Conservation (phyloP, 208 protist species). For the Leishmania tarentolae region DNA sequence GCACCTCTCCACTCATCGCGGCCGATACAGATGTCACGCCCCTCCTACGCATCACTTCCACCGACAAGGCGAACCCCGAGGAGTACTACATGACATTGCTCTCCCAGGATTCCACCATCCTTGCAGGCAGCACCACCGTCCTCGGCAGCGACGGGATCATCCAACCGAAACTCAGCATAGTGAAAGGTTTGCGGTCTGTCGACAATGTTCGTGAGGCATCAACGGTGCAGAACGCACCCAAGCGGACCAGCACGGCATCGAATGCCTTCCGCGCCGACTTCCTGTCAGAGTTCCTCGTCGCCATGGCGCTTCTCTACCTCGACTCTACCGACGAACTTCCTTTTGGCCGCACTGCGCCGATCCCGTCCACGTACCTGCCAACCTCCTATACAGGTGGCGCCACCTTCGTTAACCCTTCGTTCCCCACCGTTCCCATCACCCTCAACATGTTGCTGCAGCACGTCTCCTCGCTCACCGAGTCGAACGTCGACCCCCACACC, state of each 20-base stretch:
- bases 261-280: constrained; percentile 44
- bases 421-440: constrained; percentile 35
- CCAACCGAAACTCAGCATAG: background rate
- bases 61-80: constrained; percentile 1
- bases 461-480: constrained; percentile 56
- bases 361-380: constrained; percentile 52
- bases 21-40: background rate
- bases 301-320: constrained; percentile 52
- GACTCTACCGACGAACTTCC: constrained; percentile 36
- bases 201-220: constrained; percentile 5
- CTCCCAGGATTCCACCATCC: constrained; percentile 22
- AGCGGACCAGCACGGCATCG: constrained; percentile 13
- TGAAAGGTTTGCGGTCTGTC: constrained; percentile 4
- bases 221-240: background rate
- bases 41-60: background rate
- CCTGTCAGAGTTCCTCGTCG: constrained; percentile 54
- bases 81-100: constrained; percentile 9
- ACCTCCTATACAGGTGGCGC: constrained; percentile 9
- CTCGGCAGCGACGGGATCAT: constrained; percentile 1
- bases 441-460: constrained; percentile 66
- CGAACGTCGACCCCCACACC: constrained; percentile 23
- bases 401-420: constrained; percentile 24
- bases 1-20: background rate
- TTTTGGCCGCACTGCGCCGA: constrained; percentile 37
- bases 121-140: constrained; percentile 13